Percentiles rank a stretch among this genome's conserved stretches.
Evolutionary conservation across 1,284 basidiomycete genomes (phyloP).

Genomic region (Farysia itapuensis): DNA sequence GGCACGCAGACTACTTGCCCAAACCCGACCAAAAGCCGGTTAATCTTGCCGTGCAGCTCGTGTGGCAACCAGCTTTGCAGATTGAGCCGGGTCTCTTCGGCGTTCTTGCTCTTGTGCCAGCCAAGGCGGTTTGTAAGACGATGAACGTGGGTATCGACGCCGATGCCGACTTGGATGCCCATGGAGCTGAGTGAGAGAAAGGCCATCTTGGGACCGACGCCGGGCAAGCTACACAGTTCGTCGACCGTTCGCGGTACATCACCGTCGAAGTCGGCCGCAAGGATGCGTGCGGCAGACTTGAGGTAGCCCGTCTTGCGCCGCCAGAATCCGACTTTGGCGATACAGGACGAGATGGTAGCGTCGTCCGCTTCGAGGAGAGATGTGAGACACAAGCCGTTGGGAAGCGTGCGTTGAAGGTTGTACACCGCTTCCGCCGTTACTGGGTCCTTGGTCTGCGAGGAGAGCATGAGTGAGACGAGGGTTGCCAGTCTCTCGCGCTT

Average conservation of each 20-base stretch:
- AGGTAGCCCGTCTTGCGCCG: conserved; percentile 72
- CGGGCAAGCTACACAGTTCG: conserved; percentile 49
- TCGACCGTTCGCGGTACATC: conserved; percentile 51
- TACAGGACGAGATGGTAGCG: conserved; percentile 70
- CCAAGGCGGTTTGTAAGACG: conserved; percentile 87
- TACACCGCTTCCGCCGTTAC: conserved; percentile 76
- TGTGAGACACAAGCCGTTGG: conserved; percentile 76
- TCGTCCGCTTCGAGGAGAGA: conserved; percentile 71
- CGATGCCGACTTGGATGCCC: conserved; percentile 90
- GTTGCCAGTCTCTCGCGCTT: conserved; percentile 79
- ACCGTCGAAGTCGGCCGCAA: conserved; percentile 35
- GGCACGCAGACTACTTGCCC: conserved; percentile 82
- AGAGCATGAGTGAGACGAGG: conserved; percentile 90
- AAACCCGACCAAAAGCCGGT: conserved; percentile 56
- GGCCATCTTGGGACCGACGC: conserved; percentile 60
- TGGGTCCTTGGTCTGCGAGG: conserved; percentile 76
- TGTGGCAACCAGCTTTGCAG: conserved; percentile 54
- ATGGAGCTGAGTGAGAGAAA: conserved; percentile 72
- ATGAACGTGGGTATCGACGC: conserved; percentile 94
- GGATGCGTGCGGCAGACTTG: conserved; percentile 34
- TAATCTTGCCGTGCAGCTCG: conserved; percentile 46
- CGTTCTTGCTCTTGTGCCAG: conserved; percentile 86
- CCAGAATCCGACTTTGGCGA: conserved; percentile 92
- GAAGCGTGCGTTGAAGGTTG: conserved; percentile 73
- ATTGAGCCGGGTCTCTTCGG: conserved; percentile 72